These are phyloP conservation scores for Skeletonema marinoi DNA, from an alignment of 108 stramenopile species.

Conservation along the genomic window DNA sequence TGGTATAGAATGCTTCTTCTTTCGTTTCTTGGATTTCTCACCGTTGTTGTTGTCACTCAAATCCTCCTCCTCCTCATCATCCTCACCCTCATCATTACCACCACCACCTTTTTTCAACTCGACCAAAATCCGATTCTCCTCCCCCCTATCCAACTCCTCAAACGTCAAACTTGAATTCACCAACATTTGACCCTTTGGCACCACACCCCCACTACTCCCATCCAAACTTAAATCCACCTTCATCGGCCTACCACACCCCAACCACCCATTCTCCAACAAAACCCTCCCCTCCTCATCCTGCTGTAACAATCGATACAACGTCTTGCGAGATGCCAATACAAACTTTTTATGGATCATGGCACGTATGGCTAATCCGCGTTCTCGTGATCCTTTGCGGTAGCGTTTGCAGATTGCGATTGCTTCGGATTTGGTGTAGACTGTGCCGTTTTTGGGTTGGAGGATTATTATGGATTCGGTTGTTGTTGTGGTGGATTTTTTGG, in stretches of 20 bases:
- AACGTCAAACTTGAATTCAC: not conserved
- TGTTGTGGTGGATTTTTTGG: too few relatives aligned
- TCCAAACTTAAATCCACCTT: not conserved
- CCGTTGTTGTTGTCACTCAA: not conserved
- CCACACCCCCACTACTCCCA: not conserved
- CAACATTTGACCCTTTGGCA: not conserved
- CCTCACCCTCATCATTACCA: not conserved
- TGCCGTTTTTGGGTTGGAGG: conserved; percentile 1
- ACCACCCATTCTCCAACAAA: not conserved
- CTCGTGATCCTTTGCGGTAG: not conserved
- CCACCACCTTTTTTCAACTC: not conserved
- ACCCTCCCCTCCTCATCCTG: not conserved
- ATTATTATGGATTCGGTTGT: not conserved
- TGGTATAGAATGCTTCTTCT: not conserved
- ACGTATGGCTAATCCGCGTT: conserved; percentile 2
- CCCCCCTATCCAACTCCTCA: not conserved
- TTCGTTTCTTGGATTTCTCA: not conserved
- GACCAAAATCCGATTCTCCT: not conserved
- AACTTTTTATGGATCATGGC: conserved; percentile 5
- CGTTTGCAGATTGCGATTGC: not conserved
- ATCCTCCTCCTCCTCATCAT: not conserved
- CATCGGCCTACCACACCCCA: not conserved
- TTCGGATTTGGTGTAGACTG: conserved; percentile 17
- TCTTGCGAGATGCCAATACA: not conserved
- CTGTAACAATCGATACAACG: not conserved